Conservation (phyloP, 371 early-diverging fungal genomes). For the Paramicrosporidium saccamoebae region DNA sequence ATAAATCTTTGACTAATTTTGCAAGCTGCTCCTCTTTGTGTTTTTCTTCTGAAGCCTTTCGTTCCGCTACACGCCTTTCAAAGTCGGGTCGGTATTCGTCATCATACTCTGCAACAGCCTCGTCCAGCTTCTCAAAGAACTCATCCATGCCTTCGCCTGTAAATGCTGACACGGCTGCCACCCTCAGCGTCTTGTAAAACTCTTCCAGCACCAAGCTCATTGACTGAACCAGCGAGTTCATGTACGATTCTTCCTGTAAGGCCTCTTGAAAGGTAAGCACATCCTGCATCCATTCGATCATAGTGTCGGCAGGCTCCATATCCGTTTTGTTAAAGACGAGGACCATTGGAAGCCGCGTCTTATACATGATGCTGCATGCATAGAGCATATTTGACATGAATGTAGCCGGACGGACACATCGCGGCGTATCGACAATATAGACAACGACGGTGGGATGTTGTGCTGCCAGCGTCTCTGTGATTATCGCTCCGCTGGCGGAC, state of each 20-base stretch:
- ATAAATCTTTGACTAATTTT: slow-evolving; percentile 22
- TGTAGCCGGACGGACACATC: slow-evolving; percentile 66
- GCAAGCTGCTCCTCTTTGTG: slow-evolving; percentile 11
- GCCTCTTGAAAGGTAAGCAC: slow-evolving; percentile 77
- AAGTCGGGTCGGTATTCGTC: slow-evolving; percentile 44
- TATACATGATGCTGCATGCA: slow-evolving; percentile 82
- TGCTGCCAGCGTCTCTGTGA: slow-evolving; percentile 74
- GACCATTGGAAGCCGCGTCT: slow-evolving; percentile 73
- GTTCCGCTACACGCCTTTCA: slow-evolving; percentile 21
- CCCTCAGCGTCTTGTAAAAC: slow-evolving; percentile 65
- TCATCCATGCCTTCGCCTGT: slow-evolving; percentile 82
- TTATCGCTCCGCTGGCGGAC: slow-evolving; percentile 92
- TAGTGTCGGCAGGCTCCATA: slow-evolving; percentile 49
- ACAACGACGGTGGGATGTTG: slow-evolving; percentile 69
- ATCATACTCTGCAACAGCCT: slow-evolving; percentile 43
- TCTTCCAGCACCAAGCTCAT: slow-evolving; percentile 94
- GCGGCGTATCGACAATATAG: slow-evolving; percentile 88
- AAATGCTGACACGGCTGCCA: slow-evolving; percentile 64
- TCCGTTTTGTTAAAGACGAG: slow-evolving; percentile 94
- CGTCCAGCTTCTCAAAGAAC: slow-evolving; percentile 49
- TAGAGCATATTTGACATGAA: slow-evolving; percentile 99
- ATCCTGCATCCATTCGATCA: slow-evolving; percentile 84
- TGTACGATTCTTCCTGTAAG: slow-evolving; percentile 27
- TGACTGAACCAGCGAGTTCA: slow-evolving; percentile 65
- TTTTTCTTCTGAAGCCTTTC: slow-evolving; percentile 9